Evolutionary conservation across 257 asterid species (phyloP), one percentile per base, ranked within the genome.

Genomic region (Prunella vulgaris): DNA sequence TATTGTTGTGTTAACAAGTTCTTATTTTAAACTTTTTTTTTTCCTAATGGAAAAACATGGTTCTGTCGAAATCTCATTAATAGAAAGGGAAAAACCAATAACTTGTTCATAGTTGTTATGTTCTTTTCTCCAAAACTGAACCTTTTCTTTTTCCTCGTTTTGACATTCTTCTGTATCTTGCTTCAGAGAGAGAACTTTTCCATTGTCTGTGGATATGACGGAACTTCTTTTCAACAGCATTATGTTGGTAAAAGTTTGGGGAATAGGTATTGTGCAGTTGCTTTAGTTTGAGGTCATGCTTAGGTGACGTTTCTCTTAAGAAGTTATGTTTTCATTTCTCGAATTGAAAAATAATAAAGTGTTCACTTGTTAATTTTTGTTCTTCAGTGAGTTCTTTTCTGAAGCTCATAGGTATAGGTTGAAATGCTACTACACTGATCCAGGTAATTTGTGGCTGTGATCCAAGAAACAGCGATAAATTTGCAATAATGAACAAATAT

Each of bases 361-460:
- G 25, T 15, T 72, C 32, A 2, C 10, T 12, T 25, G 38, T 24
- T 49, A 10, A 35, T 52, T 64, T 15, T 56, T 22, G 28, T 77
- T 70, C 30, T 60, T 72, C 90, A 91, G 95, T 65, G 79, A 35
- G 14, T 91, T 86, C 83, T 87, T 85, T 74, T 79, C 97, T 15
- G 81, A 79, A 73, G 82, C 86, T 57, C 97, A 88, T 84, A 84
- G 88, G 58, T 88, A 85, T 72, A 84, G 97, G 75, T 76, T 89
- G 58, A 86, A 82, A 77, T 84, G 92, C 84, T 91, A 88, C 83
- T 85, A 87, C 69, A 74, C 82, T 22, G 79, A 85, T 65, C 78
- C 92, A 77, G 97, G 97, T 88, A 51, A 4, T 40, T 30, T 71
- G n/a, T 58, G 44, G 59, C 58, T 78, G 33, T 44, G 4, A 35